Evolutionary conservation across 257 asterid species (phyloP), one percentile per base, ranked within the genome.

Genomic region (Lycium barbarum): DNA sequence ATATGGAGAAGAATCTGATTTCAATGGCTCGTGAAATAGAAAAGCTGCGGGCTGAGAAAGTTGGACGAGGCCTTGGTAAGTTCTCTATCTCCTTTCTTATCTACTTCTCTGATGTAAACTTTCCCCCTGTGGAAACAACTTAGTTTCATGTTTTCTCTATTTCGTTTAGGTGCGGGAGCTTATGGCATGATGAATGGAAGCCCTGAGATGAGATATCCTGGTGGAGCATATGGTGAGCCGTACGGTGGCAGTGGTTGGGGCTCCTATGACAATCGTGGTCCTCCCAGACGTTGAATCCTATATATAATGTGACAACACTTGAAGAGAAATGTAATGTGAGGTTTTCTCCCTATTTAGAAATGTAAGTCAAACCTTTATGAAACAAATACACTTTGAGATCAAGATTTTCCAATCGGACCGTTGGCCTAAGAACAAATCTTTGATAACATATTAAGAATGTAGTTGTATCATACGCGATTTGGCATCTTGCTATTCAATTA

Each of bases 1-100:
- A 92, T 11, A 84, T 96, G 96, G 97, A 93, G 92, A 91, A 89
- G 62, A 93, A 93, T 90, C 93, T 96, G 38, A 85, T 94, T 80
- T 90, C 94, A 38, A 91, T 93, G 98, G 97, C 99, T 87, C 96
- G 97, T 78, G 98, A 97, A 87, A 89, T 94, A 47, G 99, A 97
- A 89, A 91, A 90, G 87, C 89, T 97, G 76, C 95, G 93, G 9
- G 97, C 97, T 78, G 99, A 93, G 84, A 91, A 90, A 90, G 85
- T 89, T 86, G 79, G 87, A 40, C 88, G 84, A 84, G 97, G 94
- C 86, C 90, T 35, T 36, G 87, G 87, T 83, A 86, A 38, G 36
- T 67, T 54, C 74, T n/a, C 40, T 54, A 38, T 83, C 65, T 79
- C 72, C 81, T 82, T 35, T 45, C 47, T 57, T 18, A 35, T 58